Conservation (phyloP, 129 eudicot species). For the Lactuca sativa region DNA sequence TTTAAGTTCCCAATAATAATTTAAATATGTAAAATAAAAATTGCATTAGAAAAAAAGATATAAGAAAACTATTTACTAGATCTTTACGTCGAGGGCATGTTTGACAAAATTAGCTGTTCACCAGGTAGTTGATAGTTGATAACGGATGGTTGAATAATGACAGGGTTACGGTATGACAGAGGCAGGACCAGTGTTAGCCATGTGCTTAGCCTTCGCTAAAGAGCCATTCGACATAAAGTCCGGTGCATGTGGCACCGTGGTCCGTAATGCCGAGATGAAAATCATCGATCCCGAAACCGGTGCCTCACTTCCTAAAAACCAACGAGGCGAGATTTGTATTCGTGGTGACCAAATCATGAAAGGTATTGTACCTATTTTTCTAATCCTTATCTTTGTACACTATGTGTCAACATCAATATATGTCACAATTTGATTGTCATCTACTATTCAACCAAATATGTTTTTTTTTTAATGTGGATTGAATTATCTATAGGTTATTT, state of each 20-base stretch:
- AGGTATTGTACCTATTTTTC: slow-evolving; percentile 37
- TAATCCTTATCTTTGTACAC: too few species aligned
- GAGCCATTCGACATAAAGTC: slow-evolving; percentile 85
- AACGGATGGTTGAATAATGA: background rate
- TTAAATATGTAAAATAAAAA: too few species aligned
- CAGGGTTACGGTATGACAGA: slow-evolving; percentile 99
- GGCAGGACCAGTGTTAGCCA: slow-evolving; percentile 93
- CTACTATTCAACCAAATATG: background rate
- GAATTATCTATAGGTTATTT: slow-evolving; percentile 53
- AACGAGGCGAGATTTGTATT: slow-evolving; percentile 89
- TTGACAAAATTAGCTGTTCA: too few species aligned
- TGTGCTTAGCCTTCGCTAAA: slow-evolving; percentile 95
- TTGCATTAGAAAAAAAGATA: too few species aligned
- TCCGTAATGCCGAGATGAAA: slow-evolving; percentile 90
- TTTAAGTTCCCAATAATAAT: too few species aligned
- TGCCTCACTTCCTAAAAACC: slow-evolving; percentile 56
- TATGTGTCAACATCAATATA: background rate
- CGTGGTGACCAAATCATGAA: slow-evolving; percentile 95
- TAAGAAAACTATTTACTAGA: too few species aligned
- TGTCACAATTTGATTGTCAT: background rate
- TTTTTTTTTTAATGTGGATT: background rate
- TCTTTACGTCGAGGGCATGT: too few species aligned
- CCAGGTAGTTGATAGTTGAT: too few species aligned
- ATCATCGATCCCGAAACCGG: slow-evolving; percentile 80
- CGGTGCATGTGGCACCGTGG: slow-evolving; percentile 97